These are phyloP conservation scores for Boletellus ananiceps DNA, from an alignment of 768 basidiomycete genomes.

Conservation along the genomic window DNA sequence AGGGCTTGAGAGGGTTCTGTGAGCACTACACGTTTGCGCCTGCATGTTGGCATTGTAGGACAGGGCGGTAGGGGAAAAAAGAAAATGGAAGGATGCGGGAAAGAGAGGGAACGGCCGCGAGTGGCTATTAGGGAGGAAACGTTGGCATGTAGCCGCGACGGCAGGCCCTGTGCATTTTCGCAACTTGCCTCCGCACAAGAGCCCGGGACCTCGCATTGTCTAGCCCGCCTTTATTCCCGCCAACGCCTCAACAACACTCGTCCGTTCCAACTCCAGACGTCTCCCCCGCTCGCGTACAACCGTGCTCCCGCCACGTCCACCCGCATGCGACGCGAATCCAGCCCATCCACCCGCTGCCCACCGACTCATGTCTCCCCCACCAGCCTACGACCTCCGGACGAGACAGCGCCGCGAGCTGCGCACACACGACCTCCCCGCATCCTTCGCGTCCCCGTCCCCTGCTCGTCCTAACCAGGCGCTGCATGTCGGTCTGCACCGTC, in stretches of 20 bases:
- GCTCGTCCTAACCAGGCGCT: background rate
- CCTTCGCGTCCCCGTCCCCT: conserved; percentile 7
- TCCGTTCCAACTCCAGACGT: background rate
- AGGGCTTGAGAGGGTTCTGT: conserved; percentile 73
- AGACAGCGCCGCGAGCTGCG: conserved; percentile 1
- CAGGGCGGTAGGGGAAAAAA: conserved; percentile 37
- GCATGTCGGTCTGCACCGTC: background rate
- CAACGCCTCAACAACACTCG: conserved; percentile 3
- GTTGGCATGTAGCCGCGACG: conserved; percentile 39
- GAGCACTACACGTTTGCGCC: conserved; percentile 87
- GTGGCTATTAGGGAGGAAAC: conserved; percentile 56
- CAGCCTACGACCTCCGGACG: background rate
- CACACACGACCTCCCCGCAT: conserved; percentile 1
- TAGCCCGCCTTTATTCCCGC: conserved; percentile 4
- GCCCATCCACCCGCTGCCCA: background rate
- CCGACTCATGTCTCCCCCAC: conserved; percentile 2
- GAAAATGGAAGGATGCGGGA: conserved; percentile 49
- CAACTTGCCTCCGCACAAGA: conserved; percentile 24
- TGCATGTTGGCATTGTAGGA: conserved; percentile 76
- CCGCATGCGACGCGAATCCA: conserved; percentile 11
- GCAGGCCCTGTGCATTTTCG: conserved; percentile 30
- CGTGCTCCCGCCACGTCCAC: background rate
- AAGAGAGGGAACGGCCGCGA: conserved; percentile 52
- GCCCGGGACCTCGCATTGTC: conserved; percentile 17
- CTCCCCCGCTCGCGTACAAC: background rate